These are phyloP conservation scores for Pseudevernia furfuracea DNA, from an alignment of 495 filamentous ascomycete species.

Conservation along the genomic window DNA sequence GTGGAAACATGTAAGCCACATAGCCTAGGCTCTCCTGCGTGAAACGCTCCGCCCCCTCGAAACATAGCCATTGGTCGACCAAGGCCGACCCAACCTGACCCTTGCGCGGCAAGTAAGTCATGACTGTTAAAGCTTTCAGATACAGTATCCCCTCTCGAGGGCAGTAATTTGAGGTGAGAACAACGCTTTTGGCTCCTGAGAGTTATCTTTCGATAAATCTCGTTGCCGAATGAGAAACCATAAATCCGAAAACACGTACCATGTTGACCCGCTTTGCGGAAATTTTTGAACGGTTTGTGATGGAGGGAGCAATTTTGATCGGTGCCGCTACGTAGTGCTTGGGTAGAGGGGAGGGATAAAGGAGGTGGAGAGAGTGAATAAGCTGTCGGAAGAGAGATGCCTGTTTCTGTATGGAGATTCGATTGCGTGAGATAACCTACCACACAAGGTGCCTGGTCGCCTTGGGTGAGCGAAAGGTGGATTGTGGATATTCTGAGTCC, in stretches of 20 bases:
- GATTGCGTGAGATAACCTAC: conserved; percentile 23
- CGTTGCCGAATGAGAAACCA: too few relatives aligned
- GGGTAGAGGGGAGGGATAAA: conserved; percentile 38
- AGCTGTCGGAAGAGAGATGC: conserved; percentile 47
- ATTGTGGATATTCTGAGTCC: too few relatives aligned
- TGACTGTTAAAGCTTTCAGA: neutral
- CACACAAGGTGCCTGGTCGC: conserved; percentile 15
- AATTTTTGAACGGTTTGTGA: conserved; percentile 37
- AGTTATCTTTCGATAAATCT: too few relatives aligned
- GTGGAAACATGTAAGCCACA: conserved; percentile 33
- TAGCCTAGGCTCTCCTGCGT: conserved; percentile 16
- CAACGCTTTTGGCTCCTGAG: conserved; percentile 29
- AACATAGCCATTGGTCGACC: neutral
- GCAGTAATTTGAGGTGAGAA: conserved; percentile 29
- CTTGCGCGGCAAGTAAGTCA: neutral
- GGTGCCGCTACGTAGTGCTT: conserved; percentile 26
- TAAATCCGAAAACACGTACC: conserved; percentile 42
- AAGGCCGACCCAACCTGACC: neutral
- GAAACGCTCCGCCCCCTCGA: conserved; percentile 15
- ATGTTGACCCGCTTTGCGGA: conserved; percentile 49
- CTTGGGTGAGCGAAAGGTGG: too few relatives aligned
- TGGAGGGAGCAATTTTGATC: conserved; percentile 30
- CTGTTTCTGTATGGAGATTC: conserved; percentile 41
- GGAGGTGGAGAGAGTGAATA: conserved; percentile 45
- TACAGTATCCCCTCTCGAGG: neutral